Evolutionary conservation across 2,329 filamentous ascomycete genomes (phyloP), one percentile per base, ranked within the genome.

Genomic region (Penicillium sp.): DNA sequence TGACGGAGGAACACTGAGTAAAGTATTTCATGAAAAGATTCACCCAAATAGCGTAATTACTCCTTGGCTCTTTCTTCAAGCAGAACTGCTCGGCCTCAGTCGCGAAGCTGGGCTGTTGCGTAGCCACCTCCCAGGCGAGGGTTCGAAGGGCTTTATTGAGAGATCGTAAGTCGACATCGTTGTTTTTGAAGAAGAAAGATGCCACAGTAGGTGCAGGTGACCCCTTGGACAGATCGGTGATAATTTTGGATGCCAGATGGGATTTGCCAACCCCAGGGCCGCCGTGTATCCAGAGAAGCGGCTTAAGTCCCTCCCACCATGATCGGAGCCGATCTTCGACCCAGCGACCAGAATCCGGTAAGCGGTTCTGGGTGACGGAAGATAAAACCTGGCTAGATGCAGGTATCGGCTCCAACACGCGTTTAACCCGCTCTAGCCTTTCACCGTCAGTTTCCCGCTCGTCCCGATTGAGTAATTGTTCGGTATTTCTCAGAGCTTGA

Each of bases 81-180:
- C 28, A 31, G 28, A 31, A 31, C 28, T 31, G 28, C 28, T 31
- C 28, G 28, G 28, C 28, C 28, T 62, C 60, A 2, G 10, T 8
- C 37, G 54, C 57, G 14, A 63, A 63, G 5, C n/a, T 45, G 15
- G 47, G 25, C 10, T 12, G 38, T 37, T 55, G 57, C 6, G 43
- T 31, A 6, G 34, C 58, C 2, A 57, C n/a, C 34, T 63, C 52
- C 61, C 61, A 63, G 11, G 52, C 55, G 10, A 63, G 37, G 12
- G 58, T 63, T 5, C 58, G 61, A 41, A 63, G 20, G 1, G 53
- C 61, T 34, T 63, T 63, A 39, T 63, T 63, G 5, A 63, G 10
- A 1, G 61, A 63, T 31, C 53, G 61, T 34, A 61, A 37, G 35
- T 60, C 60, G n/a, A 56, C 54, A 38, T 63, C 58, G 20, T 63